A percentile compares a stretch with the other conserved stretches of the same genome.
These are phyloP conservation scores for Ananas comosus DNA, from an alignment of 176 grass and related monocot genomes.

Conservation along the genomic window DNA sequence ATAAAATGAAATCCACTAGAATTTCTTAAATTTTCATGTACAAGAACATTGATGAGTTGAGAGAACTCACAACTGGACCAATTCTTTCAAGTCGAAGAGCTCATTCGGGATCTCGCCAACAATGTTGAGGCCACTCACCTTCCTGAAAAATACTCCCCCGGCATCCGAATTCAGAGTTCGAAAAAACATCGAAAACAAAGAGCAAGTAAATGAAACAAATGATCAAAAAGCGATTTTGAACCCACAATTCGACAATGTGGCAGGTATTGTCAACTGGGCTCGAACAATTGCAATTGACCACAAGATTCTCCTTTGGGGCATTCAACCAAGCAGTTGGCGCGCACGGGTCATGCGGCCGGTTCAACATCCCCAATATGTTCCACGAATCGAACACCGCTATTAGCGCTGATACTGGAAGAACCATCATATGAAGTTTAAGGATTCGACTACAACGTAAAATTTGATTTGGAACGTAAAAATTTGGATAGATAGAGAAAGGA, in stretches of 20 bases:
- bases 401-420: not conserved
- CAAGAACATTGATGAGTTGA: not conserved
- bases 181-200: not conserved
- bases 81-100: conserved; percentile 36
- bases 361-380: not conserved
- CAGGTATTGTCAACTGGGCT: not conserved
- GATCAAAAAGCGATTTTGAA: not conserved
- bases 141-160: conserved; percentile 28
- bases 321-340: not conserved
- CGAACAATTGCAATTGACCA: not conserved
- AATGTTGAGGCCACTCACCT: conserved; percentile 27
- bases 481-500: not conserved
- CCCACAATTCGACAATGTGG: not conserved
- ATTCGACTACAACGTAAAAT: too few relatives aligned
- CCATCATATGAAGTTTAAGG: too few relatives aligned
- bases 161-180: conserved; percentile 2
- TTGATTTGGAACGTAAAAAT: too few relatives aligned
- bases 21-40: not conserved
- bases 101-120: conserved; percentile 16
- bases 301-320: not conserved
- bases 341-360: not conserved
- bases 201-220: not conserved
- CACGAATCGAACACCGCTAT: not conserved
- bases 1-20: too few relatives aligned
- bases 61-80: conserved; percentile 38